Evolutionary conservation across 345 rosid species (phyloP).

Genomic region (Carallia pectinifolia): DNA sequence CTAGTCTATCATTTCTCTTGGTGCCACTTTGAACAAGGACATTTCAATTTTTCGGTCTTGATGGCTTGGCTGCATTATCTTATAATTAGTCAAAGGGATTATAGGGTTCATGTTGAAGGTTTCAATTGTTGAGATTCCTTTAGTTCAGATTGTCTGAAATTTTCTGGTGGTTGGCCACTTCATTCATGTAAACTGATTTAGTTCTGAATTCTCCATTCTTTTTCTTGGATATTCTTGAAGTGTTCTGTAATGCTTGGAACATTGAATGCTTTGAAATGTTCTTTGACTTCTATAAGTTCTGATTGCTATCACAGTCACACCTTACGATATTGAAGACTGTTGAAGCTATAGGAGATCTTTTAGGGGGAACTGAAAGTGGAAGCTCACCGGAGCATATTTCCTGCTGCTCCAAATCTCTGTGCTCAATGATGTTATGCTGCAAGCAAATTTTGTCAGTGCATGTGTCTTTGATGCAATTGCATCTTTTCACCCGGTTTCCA

Average conservation of each 20-base stretch:
- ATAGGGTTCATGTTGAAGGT: too few species aligned
- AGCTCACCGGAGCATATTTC: not conserved
- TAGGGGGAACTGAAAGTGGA: not conserved
- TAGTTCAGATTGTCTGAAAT: too few species aligned
- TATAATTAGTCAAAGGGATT: too few species aligned
- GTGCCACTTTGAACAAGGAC: too few species aligned
- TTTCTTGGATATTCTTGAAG: not conserved
- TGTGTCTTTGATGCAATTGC: not conserved
- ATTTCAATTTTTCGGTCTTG: too few species aligned
- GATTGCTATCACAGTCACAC: not conserved
- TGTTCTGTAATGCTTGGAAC: not conserved
- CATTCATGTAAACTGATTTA: not conserved
- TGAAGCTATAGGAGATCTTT: slow-evolving; percentile 6
- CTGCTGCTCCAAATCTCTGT: not conserved
- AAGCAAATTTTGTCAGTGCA: slow-evolving; percentile 12
- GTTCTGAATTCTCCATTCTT: not conserved
- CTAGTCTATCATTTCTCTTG: too few species aligned
- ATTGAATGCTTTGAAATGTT: not conserved
- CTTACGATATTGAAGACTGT: slow-evolving; percentile 10
- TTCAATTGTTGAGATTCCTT: too few species aligned
- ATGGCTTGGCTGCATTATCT: too few species aligned
- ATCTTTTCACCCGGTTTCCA: slow-evolving; percentile 9
- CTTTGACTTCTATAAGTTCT: not conserved
- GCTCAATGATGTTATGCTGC: slow-evolving; percentile 1
- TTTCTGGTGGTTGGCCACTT: not conserved